Evolutionary conservation across 768 basidiomycete genomes (phyloP).

Genomic region (Baorangia bicolor): DNA sequence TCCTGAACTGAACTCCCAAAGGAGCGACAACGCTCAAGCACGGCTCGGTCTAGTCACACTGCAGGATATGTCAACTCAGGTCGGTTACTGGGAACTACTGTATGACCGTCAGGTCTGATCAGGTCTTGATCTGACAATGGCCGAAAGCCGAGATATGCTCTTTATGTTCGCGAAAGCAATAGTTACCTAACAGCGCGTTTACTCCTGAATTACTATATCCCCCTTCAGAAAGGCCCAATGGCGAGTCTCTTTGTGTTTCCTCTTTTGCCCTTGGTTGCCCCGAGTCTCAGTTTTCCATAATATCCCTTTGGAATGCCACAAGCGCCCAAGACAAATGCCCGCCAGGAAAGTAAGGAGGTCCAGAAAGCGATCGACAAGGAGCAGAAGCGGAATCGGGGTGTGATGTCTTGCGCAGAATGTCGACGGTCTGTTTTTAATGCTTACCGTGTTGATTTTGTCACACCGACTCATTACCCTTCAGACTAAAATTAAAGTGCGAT

Average conservation of each 20-base stretch:
- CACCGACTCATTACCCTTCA: constrained; percentile 22
- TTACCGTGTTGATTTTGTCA: not conserved
- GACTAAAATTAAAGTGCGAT: constrained; percentile 73
- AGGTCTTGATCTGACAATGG: not conserved
- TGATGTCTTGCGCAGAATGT: constrained; percentile 59
- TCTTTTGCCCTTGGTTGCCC: not conserved
- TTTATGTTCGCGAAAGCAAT: not conserved
- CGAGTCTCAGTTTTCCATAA: not conserved
- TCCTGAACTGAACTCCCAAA: too few relatives aligned
- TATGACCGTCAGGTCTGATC: too few relatives aligned
- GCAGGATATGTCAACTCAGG: not conserved
- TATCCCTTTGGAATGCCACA: constrained; percentile 43
- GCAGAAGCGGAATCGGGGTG: constrained; percentile 60
- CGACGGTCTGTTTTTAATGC: constrained; percentile 42
- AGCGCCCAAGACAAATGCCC: constrained; percentile 46
- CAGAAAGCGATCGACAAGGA: constrained; percentile 64
- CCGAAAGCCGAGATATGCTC: not conserved
- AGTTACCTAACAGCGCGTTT: constrained; percentile 13
- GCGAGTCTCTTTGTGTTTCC: not conserved
- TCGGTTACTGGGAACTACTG: not conserved
- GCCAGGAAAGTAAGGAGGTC: constrained; percentile 31
- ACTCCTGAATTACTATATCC: constrained; percentile 7
- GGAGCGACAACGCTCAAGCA: not conserved
- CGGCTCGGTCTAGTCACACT: not conserved
- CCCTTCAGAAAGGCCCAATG: constrained; percentile 1